Conservation (phyloP, 345 rosid species). For the Reutealis trisperma region DNA sequence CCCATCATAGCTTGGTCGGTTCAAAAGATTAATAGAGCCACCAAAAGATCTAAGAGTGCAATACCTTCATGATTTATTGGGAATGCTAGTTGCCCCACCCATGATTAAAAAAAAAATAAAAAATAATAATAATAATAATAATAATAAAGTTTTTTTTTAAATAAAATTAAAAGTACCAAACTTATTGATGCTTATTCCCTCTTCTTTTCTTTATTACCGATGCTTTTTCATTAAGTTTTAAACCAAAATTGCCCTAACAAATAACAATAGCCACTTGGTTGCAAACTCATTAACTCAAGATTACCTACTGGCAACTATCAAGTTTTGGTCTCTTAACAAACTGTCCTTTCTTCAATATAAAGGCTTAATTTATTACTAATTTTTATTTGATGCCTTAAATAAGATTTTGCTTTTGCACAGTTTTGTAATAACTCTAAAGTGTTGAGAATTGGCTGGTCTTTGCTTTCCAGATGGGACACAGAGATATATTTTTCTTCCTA, state of each 20-base stretch:
- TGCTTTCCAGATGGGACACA: constrained; percentile 45
- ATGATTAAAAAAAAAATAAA: not conserved
- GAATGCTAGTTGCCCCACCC: constrained; percentile 41
- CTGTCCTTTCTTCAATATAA: constrained; percentile 35
- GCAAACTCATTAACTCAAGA: constrained; percentile 4
- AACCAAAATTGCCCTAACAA: constrained; percentile 11
- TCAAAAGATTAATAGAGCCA: constrained; percentile 21
- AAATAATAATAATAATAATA: not conserved
- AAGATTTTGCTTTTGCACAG: not conserved
- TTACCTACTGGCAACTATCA: constrained; percentile 13
- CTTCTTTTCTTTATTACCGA: constrained; percentile 16
- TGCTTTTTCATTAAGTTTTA: not conserved
- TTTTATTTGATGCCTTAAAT: not conserved
- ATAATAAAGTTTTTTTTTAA: not conserved
- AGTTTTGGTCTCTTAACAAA: constrained; percentile 26
- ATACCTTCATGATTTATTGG: constrained; percentile 36
- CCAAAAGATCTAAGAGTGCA: constrained; percentile 32
- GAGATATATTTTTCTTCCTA: not conserved
- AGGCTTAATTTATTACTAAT: constrained; percentile 15
- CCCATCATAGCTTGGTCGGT: constrained; percentile 40
- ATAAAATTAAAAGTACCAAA: not conserved
- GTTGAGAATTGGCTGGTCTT: constrained; percentile 24
- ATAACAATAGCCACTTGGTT: constrained; percentile 24
- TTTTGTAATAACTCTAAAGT: too few relatives aligned
- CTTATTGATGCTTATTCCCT: constrained; percentile 23